Base-by-base conservation (phyloP, 345 rosid species). In the Arabidopsis suecica region DNA sequence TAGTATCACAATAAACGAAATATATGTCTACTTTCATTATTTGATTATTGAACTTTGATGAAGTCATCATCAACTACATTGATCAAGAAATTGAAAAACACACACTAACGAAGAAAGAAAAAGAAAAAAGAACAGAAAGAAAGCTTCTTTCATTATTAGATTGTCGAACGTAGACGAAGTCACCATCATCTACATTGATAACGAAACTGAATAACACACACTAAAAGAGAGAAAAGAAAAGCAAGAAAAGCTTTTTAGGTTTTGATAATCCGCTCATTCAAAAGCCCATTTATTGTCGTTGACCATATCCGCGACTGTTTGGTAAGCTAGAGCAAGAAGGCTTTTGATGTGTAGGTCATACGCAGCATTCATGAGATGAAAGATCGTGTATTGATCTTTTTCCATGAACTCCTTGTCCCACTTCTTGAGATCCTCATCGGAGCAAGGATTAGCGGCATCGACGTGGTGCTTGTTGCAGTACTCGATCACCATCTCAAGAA, bases 401-500 rank as follows among this genome's bases (percentile, higher is more conserved):
- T 53, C 6, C 16, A 53, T 10, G 57, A 53, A 53, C 7, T 53
- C 1, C 3, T 12, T 9, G 9, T 53, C 58, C 58, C 58, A 53
- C n/a, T 12, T 53, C 58, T 53, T 53, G 58, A 53, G 58, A 53
- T 25, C 58, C 5, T 53, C 58, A 2, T 10, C 3, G 57, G 57
- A 22, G 5, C 32, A 22, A 22, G 56, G 6, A 4, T 22, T 25
- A 22, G 32, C 55, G 22, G 1, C 30, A 23, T 9, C 34, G 58
- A 25, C 34, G 34, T 11, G 33, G 57, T 23, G 57, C 57, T 53
- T 53, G 8, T 23, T 25, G 58, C 58, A 53, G 25, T 53, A 53
- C 58, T 54, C 34, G 4, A 28, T 25, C 16, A 54, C 36, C 34
- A 25, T 11, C 4, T 0, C 1, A 14, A 54, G 34, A 14, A 53